Evolutionary conservation across 805 yeast species (phyloP).

Genomic region (Lipomyces yamanashiensis): DNA sequence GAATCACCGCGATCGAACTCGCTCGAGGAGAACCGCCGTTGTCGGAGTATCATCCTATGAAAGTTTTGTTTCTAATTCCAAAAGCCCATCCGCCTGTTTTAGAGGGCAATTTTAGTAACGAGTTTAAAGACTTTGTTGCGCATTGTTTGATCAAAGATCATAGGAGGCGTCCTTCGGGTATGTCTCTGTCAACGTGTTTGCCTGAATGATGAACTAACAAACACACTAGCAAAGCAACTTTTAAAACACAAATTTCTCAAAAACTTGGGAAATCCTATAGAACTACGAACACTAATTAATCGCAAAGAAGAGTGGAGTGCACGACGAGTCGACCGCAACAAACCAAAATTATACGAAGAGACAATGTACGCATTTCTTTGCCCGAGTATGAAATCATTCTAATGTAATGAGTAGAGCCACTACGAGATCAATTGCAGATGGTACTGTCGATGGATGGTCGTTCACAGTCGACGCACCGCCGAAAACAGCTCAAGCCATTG

Average conservation of each 20-base stretch:
- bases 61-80: constrained; percentile 58
- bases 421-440: constrained; percentile 8
- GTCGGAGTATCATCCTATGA: constrained; percentile 58
- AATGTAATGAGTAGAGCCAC: neutral
- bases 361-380: constrained; percentile 38
- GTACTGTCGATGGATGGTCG: constrained; percentile 22
- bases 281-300: constrained; percentile 50
- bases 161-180: constrained; percentile 57
- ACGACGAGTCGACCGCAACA: constrained; percentile 42
- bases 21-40: constrained; percentile 76
- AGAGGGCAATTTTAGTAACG: constrained; percentile 48
- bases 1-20: constrained; percentile 76
- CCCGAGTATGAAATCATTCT: neutral
- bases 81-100: constrained; percentile 54
- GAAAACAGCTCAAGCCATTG: neutral
- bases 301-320: constrained; percentile 52
- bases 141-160: constrained; percentile 77
- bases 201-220: neutral
- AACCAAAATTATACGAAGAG: constrained; percentile 45
- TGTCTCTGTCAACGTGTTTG: neutral
- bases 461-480: constrained; percentile 24
- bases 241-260: constrained; percentile 67
- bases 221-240: constrained; percentile 54
- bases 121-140: constrained; percentile 70
- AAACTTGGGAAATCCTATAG: constrained; percentile 48